Evolutionary conservation across 192 early-diverging fungal species (phyloP), one percentile per base, ranked within the genome.

Genomic region (Coemansia sp.): DNA sequence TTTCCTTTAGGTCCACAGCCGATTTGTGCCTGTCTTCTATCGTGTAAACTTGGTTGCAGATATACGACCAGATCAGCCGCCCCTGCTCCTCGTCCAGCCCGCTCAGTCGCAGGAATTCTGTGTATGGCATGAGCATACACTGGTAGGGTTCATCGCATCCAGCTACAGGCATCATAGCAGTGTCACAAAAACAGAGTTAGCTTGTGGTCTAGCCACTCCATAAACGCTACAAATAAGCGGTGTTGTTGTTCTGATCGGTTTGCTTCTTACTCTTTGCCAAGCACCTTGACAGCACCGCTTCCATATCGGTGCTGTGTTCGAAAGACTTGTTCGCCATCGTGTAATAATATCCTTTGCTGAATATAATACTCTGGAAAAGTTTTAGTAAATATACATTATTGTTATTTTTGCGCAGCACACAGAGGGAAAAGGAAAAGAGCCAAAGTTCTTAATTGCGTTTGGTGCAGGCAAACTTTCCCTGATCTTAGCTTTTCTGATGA

Each of bases 121-220:
- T 8, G 38, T 36, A 62, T 7, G 70, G 70, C 37, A 72, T 22
- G 4, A 69, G 60, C 50, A 79, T 55, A n/a, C 75, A 79, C n/a
- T 72, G 62, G 42, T 38, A 6, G 17, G 56, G 20, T 11, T 64
- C 50, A 19, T 62, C 59, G 33, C 64, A 62, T n/a, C 66, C 66
- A 30, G 63, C 57, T 64, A 64, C 42, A 57, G n/a, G 1, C 17
- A 2, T 6, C 19, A 15, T 8, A 47, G 62, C 33, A 34, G 33
- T 9, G 33, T 9, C 33, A 2, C 29, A 62, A 14, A 28, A 30
- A 19, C 34, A 36, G 29, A 38, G 44, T 47, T 47, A 47, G 44
- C 11, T 22, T 47, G 5, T n/a, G n/a, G n/a, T n/a, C n/a, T n/a
- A n/a, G n/a, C n/a, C n/a, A n/a, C n/a, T n/a, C n/a, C n/a, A n/a